Base-by-base conservation (phyloP, 1,139 yeast genomes). In the Geotrichum macrosporum region DNA sequence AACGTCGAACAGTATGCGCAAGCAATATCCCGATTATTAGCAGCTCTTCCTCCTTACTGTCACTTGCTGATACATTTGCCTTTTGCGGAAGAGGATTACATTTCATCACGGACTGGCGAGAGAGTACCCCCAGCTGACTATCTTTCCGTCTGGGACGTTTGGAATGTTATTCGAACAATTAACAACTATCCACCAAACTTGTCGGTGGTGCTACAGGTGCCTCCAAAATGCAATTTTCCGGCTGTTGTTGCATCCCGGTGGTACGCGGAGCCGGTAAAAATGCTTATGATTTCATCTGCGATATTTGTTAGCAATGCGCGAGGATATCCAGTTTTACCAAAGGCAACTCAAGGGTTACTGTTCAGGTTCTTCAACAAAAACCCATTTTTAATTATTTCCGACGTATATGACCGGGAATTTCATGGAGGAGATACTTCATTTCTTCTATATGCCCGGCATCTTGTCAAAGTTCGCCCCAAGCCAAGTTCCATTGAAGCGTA, bases 71-170 rank as follows among this genome's bases (percentile, higher is more conserved):
- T 75, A 62, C 57, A 71, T 67, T 39, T 75, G 63, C 54, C 68
- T 53, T 55, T 78, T 71, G 48, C 71, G 59, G 59, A 75, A 69
- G 64, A 76, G 61, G 60, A 73, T 65, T 38, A 51, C 53, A 3
- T 55, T 54, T 44, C 50, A 48, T 33, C 63, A 55, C 44, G 45
- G 37, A 46, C 54, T 46, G 65, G 65, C 1, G 60, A 55, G n/a
- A 43, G 62, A 13, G 68, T 61, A 22, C 74, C 75, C 26, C 73
- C 74, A 13, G 61, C 71, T 13, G 82, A 79, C 58, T 67, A 74
- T 5, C 60, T 80, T 32, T 76, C 80, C 2, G 77, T 82, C 1
- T 81, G 87, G 87, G 84, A 79, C 48, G 72, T 78, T 55, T 81
- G 87, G 87, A 77, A 80, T 56, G 71, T 82, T 0, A 73, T 81